phyloP scores from a whole-genome alignment of 495 filamentous ascomycete genomes.

The Cenococcum geophilum region DNA sequence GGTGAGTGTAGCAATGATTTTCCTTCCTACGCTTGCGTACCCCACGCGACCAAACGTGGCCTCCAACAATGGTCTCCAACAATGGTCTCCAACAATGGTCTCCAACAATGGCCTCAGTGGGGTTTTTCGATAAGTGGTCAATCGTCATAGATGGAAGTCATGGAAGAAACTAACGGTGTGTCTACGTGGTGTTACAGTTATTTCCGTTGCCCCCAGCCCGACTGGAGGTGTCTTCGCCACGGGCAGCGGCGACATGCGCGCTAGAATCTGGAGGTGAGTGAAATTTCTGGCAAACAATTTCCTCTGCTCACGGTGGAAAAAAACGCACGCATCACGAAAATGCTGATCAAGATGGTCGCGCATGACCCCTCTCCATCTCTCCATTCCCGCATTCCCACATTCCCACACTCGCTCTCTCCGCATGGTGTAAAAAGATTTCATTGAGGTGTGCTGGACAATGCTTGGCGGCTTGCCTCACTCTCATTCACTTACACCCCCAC shows the following conservation, averaged over 20 bases:
- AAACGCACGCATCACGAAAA: background rate
- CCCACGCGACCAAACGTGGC: conserved; percentile 2
- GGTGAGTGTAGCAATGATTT: conserved; percentile 26
- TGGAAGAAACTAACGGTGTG: background rate
- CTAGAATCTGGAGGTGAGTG: conserved; percentile 41
- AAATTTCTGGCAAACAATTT: background rate
- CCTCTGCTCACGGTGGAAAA: background rate
- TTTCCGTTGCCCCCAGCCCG: conserved; percentile 43
- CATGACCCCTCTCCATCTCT: background rate
- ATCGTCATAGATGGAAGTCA: background rate
- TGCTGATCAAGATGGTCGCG: background rate
- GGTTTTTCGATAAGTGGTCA: background rate
- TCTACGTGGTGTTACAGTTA: conserved; percentile 32
- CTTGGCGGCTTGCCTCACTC: conserved; percentile 1
- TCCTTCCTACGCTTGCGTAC: background rate
- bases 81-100: too few relatives aligned
- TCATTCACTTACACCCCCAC: background rate
- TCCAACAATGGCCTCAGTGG: background rate
- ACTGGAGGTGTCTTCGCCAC: conserved; percentile 39
- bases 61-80: too few relatives aligned
- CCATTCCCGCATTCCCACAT: background rate
- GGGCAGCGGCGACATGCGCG: conserved; percentile 42
- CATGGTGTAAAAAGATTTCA: background rate
- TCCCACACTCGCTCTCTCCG: background rate
- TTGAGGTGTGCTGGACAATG: background rate